Evolutionary conservation across 768 basidiomycete species (phyloP), one percentile per base, ranked within the genome.

Genomic region (Pisolithus albus): DNA sequence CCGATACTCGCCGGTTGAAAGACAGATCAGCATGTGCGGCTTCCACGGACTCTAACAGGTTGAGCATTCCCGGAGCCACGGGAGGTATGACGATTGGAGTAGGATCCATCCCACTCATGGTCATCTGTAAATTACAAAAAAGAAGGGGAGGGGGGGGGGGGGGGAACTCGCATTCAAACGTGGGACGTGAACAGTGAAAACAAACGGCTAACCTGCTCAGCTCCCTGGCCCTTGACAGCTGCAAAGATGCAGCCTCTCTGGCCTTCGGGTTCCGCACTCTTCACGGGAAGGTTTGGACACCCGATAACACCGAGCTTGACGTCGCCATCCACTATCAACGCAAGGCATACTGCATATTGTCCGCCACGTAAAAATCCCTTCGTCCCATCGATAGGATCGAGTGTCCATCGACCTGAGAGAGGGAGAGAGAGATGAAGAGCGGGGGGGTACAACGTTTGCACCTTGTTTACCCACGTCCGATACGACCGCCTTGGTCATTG

Each of bases 281-380:
- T 73, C 37, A 82, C 68, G 9, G 83, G 86, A 16, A 98, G 75
- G 67, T 99, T 99, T 1, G 95, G 95, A 66, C 94, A 96, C 7
- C 92, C 92, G 57, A 93, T 85, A 16, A 93, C 82, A 5, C 90
- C 92, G 2, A 96, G 74, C 62, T 90, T 75, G 34, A 92, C 88
- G 47, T 82, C 66, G 0, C 86, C 78, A 56, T 93, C 82, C 40
- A 89, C 75, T 61, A 95, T 82, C 50, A 96, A 73, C 0, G 92
- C 86, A 9, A 96, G 70, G 66, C 93, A 95, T 18, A 96, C 89
- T 5, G 92, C 92, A 63, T 92, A 96, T 66, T 96, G 93, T 52
- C 86, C 91, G 4, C 91, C 91, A 4, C 93, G 81, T 19, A 95
- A 75, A 74, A 96, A 94, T 1, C 92, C 93, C 63, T 91, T 92